These are phyloP conservation scores for Aquilaria agallochum DNA, from an alignment of 441 rosid species.

Conservation along the genomic window DNA sequence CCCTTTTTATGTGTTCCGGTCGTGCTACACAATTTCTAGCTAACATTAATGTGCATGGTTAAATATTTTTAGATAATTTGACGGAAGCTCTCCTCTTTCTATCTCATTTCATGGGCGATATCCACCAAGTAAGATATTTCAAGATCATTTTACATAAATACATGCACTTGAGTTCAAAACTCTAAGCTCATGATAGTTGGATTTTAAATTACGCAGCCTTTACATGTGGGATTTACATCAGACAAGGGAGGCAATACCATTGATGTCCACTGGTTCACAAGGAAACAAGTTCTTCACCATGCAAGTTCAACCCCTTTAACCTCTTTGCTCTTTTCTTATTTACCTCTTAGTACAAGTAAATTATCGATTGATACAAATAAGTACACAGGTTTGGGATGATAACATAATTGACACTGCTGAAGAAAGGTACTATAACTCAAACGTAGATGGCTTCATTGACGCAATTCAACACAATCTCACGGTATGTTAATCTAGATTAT, in stretches of 20 bases:
- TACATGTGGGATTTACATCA: slow-evolving; percentile 69
- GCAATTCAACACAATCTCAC: slow-evolving; percentile 67
- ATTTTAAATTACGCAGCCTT: slow-evolving; percentile 44
- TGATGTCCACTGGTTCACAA: slow-evolving; percentile 77
- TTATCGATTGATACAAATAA: not conserved
- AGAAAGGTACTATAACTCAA: slow-evolving; percentile 41
- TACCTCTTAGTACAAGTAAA: too few species aligned
- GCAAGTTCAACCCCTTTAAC: slow-evolving; percentile 29
- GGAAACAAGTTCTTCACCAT: slow-evolving; percentile 81
- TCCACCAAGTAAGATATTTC: slow-evolving; percentile 63
- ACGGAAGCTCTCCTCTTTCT: slow-evolving; percentile 86
- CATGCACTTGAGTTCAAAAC: not conserved
- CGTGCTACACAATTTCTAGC: not conserved
- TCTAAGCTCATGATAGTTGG: not conserved
- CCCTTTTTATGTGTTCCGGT: not conserved
- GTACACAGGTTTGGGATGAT: slow-evolving; percentile 69
- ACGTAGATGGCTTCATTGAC: slow-evolving; percentile 46
- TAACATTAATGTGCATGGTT: not conserved
- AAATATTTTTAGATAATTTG: slow-evolving; percentile 55
- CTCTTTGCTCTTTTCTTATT: not conserved
- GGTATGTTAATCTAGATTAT: slow-evolving; percentile 25
- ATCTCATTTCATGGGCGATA: slow-evolving; percentile 86
- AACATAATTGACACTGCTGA: slow-evolving; percentile 69
- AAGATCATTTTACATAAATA: not conserved
- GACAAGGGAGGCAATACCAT: slow-evolving; percentile 88